Base-by-base conservation (phyloP, 2,329 filamentous ascomycete genomes). In the Coccinonectria pachysandricola region DNA sequence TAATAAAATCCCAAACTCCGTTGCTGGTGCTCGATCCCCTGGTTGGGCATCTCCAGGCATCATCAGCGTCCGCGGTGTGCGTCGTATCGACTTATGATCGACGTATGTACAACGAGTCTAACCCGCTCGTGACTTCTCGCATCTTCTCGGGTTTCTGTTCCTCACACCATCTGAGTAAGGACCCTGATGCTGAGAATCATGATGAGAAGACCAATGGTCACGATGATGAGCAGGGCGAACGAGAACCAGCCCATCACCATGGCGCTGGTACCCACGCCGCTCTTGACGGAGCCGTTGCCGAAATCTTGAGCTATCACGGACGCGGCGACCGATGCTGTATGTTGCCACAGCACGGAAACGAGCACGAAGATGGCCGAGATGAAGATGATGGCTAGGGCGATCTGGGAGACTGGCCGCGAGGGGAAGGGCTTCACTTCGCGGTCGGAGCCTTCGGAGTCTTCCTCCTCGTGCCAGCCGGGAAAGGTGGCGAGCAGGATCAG, bases 191-290 rank as follows among this genome's bases (percentile, higher is more conserved):
- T 95, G 54, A 96, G 62, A 47, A 95, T 94, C 86, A 96, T 96
- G 48, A 95, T 81, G 36, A 98, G 64, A 56, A 96, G 58, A 30
- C 88, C 91, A 48, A 96, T 91, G 24, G 88, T 96, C 27, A 96
- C 88, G 36, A 96, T 79, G 45, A 98, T 93, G 39, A 98, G 68
- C 27, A 96, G 57, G 12, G 83, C 80, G 50, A 98, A 96, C 21
- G 84, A 83, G 58, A 98, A 96, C 91, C 91, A 98, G 32, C 91
- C 91, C 49, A 98, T 68, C 11, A 95, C 83, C 84, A 98, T 96
- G 30, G 91, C 88, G 19, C 79, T 83, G 24, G 84, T 87, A n/a
- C 87, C 87, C 8, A 95, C 85, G 17, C 87, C 87, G 30, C 79
- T 84, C 53, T 70, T 75, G 31, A 95, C 83, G 40, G 78, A 83